These are phyloP conservation scores for Trichomonascaceae sp. DNA, from an alignment of 1,139 yeast species.

Conservation along the genomic window DNA sequence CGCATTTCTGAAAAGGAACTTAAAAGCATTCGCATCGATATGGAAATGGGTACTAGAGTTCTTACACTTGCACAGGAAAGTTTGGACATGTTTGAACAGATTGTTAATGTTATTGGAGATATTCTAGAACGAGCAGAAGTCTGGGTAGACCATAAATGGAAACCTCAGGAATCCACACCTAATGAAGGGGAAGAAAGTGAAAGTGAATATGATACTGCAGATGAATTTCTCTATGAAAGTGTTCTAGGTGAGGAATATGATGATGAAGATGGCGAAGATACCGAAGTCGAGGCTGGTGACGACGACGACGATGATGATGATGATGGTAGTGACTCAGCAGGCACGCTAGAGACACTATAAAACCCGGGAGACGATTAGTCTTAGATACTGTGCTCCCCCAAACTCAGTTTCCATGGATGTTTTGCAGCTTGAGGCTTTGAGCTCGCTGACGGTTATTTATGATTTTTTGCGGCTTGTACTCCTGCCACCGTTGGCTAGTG, in stretches of 20 bases:
- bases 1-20: background rate
- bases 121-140: slow-evolving; percentile 77
- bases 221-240: slow-evolving; percentile 1
- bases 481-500: slow-evolving; percentile 23
- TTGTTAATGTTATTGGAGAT: slow-evolving; percentile 77
- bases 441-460: slow-evolving; percentile 23
- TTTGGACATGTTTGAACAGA: slow-evolving; percentile 76
- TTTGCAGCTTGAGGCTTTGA: slow-evolving; percentile 19
- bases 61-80: slow-evolving; percentile 83
- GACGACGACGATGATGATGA: slow-evolving; percentile 1
- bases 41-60: slow-evolving; percentile 58
- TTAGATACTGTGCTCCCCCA: background rate
- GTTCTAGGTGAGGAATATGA: slow-evolving; percentile 3
- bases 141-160: slow-evolving; percentile 45
- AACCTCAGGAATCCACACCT: slow-evolving; percentile 7
- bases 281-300: slow-evolving; percentile 1
- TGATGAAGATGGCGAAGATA: slow-evolving; percentile 5
- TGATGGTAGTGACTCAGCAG: background rate
- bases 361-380: background rate
- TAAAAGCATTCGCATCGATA: slow-evolving; percentile 23
- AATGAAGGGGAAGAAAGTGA: slow-evolving; percentile 1
- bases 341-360: background rate
- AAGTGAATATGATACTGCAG: slow-evolving; percentile 8
- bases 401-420: background rate
- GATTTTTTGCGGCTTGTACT: slow-evolving; percentile 12